These are phyloP conservation scores for Choanephora cucurbitarum DNA, from an alignment of 371 early-diverging fungal species.

Conservation along the genomic window DNA sequence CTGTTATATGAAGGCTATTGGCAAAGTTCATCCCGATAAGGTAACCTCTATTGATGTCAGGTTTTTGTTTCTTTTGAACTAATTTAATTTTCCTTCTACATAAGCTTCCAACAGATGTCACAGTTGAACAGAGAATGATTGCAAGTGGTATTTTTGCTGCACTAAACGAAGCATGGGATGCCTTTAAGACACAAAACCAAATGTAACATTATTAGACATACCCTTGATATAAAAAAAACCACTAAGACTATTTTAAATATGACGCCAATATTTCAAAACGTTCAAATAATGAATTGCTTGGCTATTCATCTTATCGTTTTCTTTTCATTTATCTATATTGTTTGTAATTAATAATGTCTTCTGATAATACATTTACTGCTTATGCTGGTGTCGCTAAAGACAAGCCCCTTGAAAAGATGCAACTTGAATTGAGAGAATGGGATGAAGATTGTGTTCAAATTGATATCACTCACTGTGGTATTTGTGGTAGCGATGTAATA, in stretches of 20 bases:
- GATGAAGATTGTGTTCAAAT: conserved; percentile 52
- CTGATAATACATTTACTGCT: conserved; percentile 52
- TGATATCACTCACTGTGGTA: conserved; percentile 53
- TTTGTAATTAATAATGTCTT: conserved; percentile 6
- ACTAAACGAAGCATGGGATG: conserved; percentile 90
- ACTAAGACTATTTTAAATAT: too few species aligned
- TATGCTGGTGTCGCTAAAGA: conserved; percentile 29
- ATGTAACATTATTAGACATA: not conserved
- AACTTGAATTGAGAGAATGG: conserved; percentile 38
- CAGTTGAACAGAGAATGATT: conserved; percentile 77
- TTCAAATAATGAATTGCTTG: too few species aligned
- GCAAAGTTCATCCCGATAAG: conserved; percentile 96
- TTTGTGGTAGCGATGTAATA: conserved; percentile 48
- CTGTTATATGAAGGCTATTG: conserved; percentile 89
- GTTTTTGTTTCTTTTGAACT: not conserved
- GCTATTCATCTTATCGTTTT: not conserved
- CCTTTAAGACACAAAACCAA: conserved; percentile 56
- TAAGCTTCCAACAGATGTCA: conserved; percentile 47
- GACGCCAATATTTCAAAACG: too few species aligned
- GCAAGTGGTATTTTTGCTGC: conserved; percentile 80
- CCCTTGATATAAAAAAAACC: not conserved
- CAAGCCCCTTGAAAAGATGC: conserved; percentile 18
- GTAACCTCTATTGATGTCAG: too few species aligned
- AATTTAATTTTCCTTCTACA: not conserved
- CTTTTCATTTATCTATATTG: not conserved